Conservation (phyloP, 1,139 yeast species). For the Meyerozyma smithsonii region DNA sequence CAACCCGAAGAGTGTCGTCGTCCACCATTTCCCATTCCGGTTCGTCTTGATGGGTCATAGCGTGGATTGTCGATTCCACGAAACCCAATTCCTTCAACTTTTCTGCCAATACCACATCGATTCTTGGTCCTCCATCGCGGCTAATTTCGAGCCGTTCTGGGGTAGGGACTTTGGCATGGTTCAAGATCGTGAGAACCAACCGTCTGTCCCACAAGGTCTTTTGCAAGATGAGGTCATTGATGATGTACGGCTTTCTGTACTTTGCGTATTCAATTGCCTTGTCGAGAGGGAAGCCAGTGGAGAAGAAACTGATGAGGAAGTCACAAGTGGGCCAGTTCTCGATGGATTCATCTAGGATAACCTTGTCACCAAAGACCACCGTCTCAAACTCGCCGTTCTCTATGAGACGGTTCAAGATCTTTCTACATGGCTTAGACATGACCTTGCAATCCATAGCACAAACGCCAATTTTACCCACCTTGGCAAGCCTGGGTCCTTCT, state of each 20-base stretch:
- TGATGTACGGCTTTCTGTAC: slow-evolving; percentile 81
- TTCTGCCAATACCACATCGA: slow-evolving; percentile 56
- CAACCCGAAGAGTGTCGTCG: slow-evolving; percentile 76
- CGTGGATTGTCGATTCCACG: slow-evolving; percentile 42
- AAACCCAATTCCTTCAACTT: slow-evolving; percentile 35
- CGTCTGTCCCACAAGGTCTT: slow-evolving; percentile 96
- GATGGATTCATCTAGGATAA: slow-evolving; percentile 83
- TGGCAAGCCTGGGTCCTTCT: slow-evolving; percentile 53
- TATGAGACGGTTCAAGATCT: slow-evolving; percentile 79
- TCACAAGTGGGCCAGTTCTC: slow-evolving; percentile 99
- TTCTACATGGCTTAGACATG: slow-evolving; percentile 91
- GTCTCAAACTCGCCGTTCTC: slow-evolving; percentile 96
- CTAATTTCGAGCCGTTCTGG: slow-evolving; percentile 85
- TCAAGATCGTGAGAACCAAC: slow-evolving; percentile 74
- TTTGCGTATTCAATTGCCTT: slow-evolving; percentile 91
- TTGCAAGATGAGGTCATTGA: slow-evolving; percentile 88
- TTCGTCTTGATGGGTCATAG: slow-evolving; percentile 65
- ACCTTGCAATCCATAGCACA: slow-evolving; percentile 99
- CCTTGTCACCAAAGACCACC: slow-evolving; percentile 95
- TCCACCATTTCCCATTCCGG: slow-evolving; percentile 88
- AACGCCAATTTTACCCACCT: slow-evolving; percentile 91
- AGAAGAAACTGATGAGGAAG: slow-evolving; percentile 84
- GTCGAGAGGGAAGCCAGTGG: slow-evolving; percentile 94
- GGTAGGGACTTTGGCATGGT: slow-evolving; percentile 80
- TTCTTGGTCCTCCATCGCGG: slow-evolving; percentile 94